Percentiles rank a stretch among this genome's conserved stretches.
These are phyloP conservation scores for Centella asiatica DNA, from an alignment of 129 eudicot genomes.

Conservation along the genomic window DNA sequence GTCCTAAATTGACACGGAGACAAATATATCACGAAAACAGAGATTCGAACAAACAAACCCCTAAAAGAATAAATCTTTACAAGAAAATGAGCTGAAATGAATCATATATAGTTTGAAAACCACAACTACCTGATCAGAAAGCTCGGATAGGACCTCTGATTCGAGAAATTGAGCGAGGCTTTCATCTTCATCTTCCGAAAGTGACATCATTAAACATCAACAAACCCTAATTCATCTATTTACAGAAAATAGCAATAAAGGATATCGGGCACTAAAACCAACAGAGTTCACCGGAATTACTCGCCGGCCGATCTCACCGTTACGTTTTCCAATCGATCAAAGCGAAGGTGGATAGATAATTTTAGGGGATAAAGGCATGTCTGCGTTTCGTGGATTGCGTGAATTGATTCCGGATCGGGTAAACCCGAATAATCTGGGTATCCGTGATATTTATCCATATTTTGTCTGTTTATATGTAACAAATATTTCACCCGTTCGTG, in stretches of 20 bases:
- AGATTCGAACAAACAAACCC: neutral
- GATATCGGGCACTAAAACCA: neutral
- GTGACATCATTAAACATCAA: slow-evolving; percentile 18
- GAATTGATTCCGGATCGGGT: neutral
- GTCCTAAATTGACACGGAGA: no score
- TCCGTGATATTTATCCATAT: neutral
- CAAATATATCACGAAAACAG: neutral
- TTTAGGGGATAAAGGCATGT: neutral
- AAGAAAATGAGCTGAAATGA: neutral
- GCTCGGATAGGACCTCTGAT: slow-evolving; percentile 57
- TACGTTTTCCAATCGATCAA: neutral
- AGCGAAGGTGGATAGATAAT: neutral
- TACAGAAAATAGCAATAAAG: neutral
- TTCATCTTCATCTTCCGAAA: slow-evolving; percentile 71
- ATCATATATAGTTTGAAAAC: neutral
- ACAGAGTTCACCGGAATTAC: slow-evolving; percentile 5
- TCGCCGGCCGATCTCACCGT: slow-evolving; percentile 13
- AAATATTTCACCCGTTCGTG: no score
- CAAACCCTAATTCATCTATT: neutral
- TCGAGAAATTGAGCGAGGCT: slow-evolving; percentile 66
- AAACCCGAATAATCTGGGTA: neutral
- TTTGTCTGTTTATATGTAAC: no score
- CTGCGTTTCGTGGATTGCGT: neutral
- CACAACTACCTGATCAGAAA: slow-evolving; percentile 50
- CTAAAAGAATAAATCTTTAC: neutral